These are phyloP conservation scores for Gracilaria gracilis DNA, from an alignment of 23 red algal genomes.

Conservation along the genomic window DNA sequence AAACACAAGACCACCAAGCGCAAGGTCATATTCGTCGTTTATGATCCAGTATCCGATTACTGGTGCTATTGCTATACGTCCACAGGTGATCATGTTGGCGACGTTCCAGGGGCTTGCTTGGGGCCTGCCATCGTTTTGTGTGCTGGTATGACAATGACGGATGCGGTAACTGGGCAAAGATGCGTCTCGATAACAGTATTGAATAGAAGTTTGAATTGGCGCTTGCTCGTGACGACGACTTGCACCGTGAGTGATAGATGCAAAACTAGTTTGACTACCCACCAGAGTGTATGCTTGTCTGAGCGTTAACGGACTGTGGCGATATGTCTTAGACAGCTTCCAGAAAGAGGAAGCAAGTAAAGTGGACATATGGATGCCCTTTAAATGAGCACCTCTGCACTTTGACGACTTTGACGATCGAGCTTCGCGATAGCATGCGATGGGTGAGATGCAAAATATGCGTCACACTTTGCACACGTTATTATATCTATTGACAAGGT, in stretches of 20 bases:
- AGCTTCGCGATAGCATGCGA: too few species aligned
- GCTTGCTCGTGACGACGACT: not conserved
- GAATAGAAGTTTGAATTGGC: not conserved
- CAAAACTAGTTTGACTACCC: not conserved
- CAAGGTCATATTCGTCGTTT: constrained; percentile 51
- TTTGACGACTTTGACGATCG: too few species aligned
- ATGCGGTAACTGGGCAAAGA: not conserved
- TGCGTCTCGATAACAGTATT: not conserved
- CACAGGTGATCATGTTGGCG: constrained; percentile 75
- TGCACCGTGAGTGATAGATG: not conserved
- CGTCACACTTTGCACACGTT: too few species aligned
- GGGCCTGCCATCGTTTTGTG: not conserved
- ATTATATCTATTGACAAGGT: too few species aligned
- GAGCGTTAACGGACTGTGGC: not conserved
- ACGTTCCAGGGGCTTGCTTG: constrained; percentile 64
- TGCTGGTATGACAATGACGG: not conserved
- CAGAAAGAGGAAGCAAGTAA: not conserved
- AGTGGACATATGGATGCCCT: too few species aligned
- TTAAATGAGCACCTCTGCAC: too few species aligned
- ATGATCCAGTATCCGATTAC: constrained; percentile 60
- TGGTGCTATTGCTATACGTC: constrained; percentile 70
- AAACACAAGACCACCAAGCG: constrained; percentile 57
- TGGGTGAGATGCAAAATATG: too few species aligned
- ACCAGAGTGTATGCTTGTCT: not conserved
- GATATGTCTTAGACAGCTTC: not conserved